phyloP scores from a whole-genome alignment of 495 filamentous ascomycete species.

The Hypoxylon trugodes region DNA sequence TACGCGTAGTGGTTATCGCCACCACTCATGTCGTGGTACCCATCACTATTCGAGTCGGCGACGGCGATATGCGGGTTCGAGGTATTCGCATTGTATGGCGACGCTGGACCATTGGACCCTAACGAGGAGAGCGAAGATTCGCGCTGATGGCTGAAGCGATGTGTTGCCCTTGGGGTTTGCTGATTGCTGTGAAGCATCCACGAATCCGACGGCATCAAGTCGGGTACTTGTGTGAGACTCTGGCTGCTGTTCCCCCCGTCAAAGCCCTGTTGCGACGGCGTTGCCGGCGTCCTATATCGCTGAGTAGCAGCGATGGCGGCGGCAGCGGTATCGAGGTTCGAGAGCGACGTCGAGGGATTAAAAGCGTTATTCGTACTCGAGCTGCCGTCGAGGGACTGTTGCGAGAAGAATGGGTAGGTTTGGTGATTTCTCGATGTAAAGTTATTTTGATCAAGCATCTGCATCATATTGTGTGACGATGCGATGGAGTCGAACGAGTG shows the following conservation, averaged over 20 bases:
- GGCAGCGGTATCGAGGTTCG: conserved; percentile 52
- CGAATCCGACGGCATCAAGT: conserved; percentile 56
- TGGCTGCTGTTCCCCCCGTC: conserved; percentile 37
- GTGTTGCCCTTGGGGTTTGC: conserved; percentile 51
- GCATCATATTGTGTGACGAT: conserved; percentile 39
- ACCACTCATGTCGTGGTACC: conserved; percentile 48
- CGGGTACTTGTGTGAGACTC: conserved; percentile 39
- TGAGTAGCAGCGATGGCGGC: conserved; percentile 44
- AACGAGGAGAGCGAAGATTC: conserved; percentile 64
- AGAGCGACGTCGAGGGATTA: conserved; percentile 35
- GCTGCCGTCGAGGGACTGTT: conserved; percentile 22
- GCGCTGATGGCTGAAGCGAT: conserved; percentile 58
- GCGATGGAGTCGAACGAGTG: conserved; percentile 16
- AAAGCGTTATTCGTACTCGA: conserved; percentile 25
- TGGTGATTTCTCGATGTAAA: conserved; percentile 28
- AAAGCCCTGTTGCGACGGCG: conserved; percentile 31
- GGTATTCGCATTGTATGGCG: conserved; percentile 61
- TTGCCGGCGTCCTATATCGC: conserved; percentile 40
- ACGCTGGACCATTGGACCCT: conserved; percentile 63
- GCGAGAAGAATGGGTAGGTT: conserved; percentile 26
- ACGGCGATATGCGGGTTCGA: conserved; percentile 63
- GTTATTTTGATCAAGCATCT: conserved; percentile 37
- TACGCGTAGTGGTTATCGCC: conserved; percentile 52
- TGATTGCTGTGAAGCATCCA: conserved; percentile 50
- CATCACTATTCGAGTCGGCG: conserved; percentile 50